Evolutionary conservation across 2,329 filamentous ascomycete species (phyloP), one percentile per base, ranked within the genome.

Genomic region (Ophiobolus disseminans): DNA sequence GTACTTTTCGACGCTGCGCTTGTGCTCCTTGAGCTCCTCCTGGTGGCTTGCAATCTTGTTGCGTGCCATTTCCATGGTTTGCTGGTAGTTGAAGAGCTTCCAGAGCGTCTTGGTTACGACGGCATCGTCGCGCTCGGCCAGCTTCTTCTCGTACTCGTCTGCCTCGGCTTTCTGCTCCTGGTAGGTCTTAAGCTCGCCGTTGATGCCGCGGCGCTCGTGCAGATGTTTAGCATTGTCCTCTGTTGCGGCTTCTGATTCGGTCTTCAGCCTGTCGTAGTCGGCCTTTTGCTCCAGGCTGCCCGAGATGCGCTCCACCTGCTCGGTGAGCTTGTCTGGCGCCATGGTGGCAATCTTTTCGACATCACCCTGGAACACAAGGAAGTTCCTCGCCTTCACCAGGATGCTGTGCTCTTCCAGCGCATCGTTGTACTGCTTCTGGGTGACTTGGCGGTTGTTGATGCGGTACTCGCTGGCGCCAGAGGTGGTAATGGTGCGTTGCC

Each of bases 361-460:
- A 70, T 99, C 94, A 58, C 94, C 95, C 74, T 99, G 94, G 72
- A 99, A 99, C 26, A 99, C 94, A 4, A 99, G 83, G 72, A 99
- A 99, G 70, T 99, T 99, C 58, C 94, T 86, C 25, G 94, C 94
- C 74, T 96, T 97, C 79, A 99, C 97, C 52, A 99, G 78, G 59
- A 99, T 99, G 66, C 97, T 97, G 73, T 99, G 93, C 16, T 86
- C 80, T 73, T 99, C 94, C 11, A 99, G 82, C 2, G 90, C 87
- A 49, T 93, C 88, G 70, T 97, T 97, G 79, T 99, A 99, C 69
- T 94, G 87, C 66, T 90, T 89, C 2, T 92, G 91, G 2, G 86
- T 90, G 38, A 99, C 94, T 28, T 88, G 80, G 40, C 89, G 88
- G 61, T 96, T 91, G 76, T 99, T 97, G 80, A 99, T 96, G 53